phyloP scores from a whole-genome alignment of 202 grass and related monocot genomes.

The Panicum hallii region DNA sequence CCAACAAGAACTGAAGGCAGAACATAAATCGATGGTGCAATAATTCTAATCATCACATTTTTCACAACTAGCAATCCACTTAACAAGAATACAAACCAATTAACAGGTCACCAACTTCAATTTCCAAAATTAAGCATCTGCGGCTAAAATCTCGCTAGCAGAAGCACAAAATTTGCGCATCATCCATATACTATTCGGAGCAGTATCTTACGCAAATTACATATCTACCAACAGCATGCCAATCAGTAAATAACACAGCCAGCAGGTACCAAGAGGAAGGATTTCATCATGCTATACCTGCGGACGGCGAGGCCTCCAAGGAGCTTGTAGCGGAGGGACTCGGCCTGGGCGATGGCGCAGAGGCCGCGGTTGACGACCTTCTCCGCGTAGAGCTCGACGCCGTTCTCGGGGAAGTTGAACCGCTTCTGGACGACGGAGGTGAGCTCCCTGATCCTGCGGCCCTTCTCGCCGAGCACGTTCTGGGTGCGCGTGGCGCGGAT shows the following conservation, averaged over 20 bases:
- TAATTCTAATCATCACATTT: neutral
- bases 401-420: conserved; percentile 82
- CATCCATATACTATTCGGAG: neutral
- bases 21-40: conserved; percentile 31
- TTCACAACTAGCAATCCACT: neutral
- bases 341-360: conserved; percentile 82
- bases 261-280: neutral
- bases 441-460: conserved; percentile 76
- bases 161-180: neutral
- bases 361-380: conserved; percentile 90
- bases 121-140: neutral
- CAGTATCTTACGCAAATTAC: neutral
- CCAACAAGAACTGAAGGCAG: conserved; percentile 37
- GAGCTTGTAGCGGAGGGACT: conserved; percentile 91
- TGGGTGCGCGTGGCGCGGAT: conserved; percentile 85
- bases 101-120: neutral
- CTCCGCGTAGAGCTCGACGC: conserved; percentile 85
- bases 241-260: neutral
- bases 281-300: conserved; percentile 50
- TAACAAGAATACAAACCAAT: neutral
- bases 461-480: conserved; percentile 90
- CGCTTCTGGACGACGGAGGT: conserved; percentile 85
- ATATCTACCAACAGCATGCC: neutral
- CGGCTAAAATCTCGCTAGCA: neutral
- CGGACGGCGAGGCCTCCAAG: conserved; percentile 82